Conservation (phyloP, 106 monocot species). For the Phalaenopsis aphrodite region DNA sequence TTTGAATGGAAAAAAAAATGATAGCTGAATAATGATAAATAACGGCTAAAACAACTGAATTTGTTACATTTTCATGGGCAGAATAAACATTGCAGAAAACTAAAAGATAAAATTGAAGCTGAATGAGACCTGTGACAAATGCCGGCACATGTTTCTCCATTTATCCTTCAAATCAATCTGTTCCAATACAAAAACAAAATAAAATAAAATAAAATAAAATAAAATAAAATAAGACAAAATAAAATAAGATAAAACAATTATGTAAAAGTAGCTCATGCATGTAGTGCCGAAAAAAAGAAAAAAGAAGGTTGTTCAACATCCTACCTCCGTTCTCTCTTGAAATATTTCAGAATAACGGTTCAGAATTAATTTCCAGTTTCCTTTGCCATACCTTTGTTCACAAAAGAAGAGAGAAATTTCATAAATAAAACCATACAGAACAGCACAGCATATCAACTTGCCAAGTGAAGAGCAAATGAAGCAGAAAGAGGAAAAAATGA, state of each 20-base stretch:
- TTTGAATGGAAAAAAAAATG: too few relatives aligned
- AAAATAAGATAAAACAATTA: too few relatives aligned
- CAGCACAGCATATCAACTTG: not conserved
- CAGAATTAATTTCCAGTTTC: constrained; percentile 7
- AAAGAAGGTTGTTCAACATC: not conserved
- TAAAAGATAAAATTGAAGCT: not conserved
- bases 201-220: too few relatives aligned
- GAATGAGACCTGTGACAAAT: not conserved
- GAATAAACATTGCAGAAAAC: not conserved
- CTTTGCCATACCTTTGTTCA: constrained; percentile 9
- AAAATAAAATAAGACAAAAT: too few relatives aligned
- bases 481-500: not conserved
- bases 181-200: not conserved
- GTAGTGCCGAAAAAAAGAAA: not conserved
- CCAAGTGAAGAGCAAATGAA: not conserved
- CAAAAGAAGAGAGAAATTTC: not conserved
- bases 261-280: not conserved
- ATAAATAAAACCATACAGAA: not conserved
- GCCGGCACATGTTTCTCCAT: not conserved
- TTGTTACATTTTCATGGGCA: not conserved
- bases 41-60: not conserved
- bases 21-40: not conserved
- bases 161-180: constrained; percentile 11
- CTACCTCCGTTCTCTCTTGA: constrained; percentile 10
- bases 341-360: constrained; percentile 1